These are phyloP conservation scores for Aegilops speltoides DNA, from an alignment of 176 grass and related monocot species.

Conservation along the genomic window DNA sequence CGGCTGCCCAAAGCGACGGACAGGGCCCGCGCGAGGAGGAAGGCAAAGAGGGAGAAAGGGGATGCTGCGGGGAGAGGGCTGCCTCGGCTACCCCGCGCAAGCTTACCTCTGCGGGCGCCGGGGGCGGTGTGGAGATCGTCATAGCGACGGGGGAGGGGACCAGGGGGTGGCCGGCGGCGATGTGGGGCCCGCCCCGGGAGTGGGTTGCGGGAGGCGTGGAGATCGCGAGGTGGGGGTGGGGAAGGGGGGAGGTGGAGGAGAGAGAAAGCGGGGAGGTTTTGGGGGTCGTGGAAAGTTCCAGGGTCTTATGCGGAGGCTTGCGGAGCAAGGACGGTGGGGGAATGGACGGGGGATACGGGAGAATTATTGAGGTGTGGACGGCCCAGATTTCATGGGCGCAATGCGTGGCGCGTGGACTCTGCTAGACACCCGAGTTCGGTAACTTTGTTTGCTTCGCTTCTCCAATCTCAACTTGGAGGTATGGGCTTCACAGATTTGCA, in stretches of 20 bases:
- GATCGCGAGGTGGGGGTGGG: constrained; percentile 39
- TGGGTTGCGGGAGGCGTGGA: constrained; percentile 38
- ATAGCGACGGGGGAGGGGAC: constrained; percentile 21
- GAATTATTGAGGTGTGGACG: not conserved
- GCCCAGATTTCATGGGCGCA: constrained; percentile 16
- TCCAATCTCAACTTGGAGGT: no score
- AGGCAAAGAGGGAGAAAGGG: not conserved
- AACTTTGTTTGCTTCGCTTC: no score
- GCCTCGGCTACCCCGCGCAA: not conserved
- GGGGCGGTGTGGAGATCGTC: constrained; percentile 60
- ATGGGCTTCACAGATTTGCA: no score
- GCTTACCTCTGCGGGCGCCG: constrained; percentile 56
- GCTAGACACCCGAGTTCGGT: not conserved
- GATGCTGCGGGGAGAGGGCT: not conserved
- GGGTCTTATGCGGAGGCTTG: constrained; percentile 34
- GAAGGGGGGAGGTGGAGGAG: constrained; percentile 27
- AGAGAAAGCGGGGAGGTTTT: constrained; percentile 38
- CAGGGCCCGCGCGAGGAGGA: not conserved
- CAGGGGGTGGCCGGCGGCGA: constrained; percentile 37
- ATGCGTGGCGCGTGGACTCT: not conserved
- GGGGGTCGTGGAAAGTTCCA: constrained; percentile 60
- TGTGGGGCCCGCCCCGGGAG: constrained; percentile 42
- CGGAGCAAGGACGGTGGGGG: constrained; percentile 18
- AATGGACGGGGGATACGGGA: constrained; percentile 13
- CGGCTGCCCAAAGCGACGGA: constrained; percentile 4